These are phyloP conservation scores for Colletotrichum sp. DNA, from an alignment of 2,329 filamentous ascomycete species.

Conservation along the genomic window DNA sequence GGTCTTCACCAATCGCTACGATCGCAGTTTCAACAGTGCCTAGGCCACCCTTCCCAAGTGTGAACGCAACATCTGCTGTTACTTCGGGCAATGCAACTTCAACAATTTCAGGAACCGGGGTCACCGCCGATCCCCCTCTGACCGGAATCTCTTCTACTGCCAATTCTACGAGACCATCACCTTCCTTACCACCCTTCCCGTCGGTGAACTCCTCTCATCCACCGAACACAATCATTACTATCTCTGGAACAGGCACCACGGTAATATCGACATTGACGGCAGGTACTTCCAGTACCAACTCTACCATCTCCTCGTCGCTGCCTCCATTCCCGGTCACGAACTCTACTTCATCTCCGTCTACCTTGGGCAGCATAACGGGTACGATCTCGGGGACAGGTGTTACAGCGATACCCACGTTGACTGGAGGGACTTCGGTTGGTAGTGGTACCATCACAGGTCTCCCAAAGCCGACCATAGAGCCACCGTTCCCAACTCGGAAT, in stretches of 20 bases:
- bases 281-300: background rate
- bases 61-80: background rate
- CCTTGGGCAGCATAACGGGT: background rate
- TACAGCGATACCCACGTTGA: background rate
- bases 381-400: background rate
- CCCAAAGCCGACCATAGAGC: background rate
- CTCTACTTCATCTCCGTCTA: background rate
- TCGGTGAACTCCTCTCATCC: background rate
- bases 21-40: background rate
- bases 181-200: background rate
- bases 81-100: background rate
- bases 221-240: background rate
- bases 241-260: background rate
- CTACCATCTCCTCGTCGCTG: background rate
- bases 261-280: background rate
- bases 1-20: background rate
- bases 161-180: background rate
- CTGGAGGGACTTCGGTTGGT: background rate
- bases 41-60: background rate
- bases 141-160: background rate
- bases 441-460: background rate
- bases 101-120: background rate
- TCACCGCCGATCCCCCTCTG: background rate
- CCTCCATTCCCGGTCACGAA: background rate
- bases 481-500: background rate